These are phyloP conservation scores for Colletotrichum musicola DNA, from an alignment of 2,329 filamentous ascomycete species.

Conservation along the genomic window DNA sequence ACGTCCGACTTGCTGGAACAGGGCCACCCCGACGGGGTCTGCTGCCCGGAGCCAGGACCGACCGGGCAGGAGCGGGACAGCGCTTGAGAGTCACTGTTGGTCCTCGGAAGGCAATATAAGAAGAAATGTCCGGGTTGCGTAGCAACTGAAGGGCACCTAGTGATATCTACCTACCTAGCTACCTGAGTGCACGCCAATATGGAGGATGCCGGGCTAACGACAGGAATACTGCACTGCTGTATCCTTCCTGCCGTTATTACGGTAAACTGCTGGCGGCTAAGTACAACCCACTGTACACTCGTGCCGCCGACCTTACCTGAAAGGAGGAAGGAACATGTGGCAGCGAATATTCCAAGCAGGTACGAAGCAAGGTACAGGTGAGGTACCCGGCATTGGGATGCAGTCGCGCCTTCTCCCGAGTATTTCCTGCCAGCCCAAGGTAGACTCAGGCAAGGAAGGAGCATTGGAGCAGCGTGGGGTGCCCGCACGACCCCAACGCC, in stretches of 20 bases:
- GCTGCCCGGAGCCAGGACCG: slow-evolving; percentile 28
- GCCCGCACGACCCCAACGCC: slow-evolving; percentile 27
- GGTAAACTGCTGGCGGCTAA: slow-evolving; percentile 22
- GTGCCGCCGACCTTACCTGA: too few relatives aligned
- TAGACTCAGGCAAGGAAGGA: not conserved
- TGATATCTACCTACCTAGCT: too few relatives aligned
- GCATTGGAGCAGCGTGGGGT: slow-evolving; percentile 9
- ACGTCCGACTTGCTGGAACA: slow-evolving; percentile 21
- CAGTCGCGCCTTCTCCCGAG: not conserved
- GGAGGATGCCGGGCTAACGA: not conserved
- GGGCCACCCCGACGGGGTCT: slow-evolving; percentile 15
- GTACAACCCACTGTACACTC: not conserved
- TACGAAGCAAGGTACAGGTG: slow-evolving; percentile 4
- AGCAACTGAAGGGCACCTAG: too few relatives aligned
- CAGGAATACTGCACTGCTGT: not conserved
- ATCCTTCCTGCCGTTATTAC: not conserved
- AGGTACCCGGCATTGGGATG: not conserved
- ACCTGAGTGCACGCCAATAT: slow-evolving; percentile 10
- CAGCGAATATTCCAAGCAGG: not conserved
- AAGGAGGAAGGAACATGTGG: too few relatives aligned
- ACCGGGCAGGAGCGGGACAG: slow-evolving; percentile 19
- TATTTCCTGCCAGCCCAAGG: not conserved
- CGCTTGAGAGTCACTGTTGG: not conserved
- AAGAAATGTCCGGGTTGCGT: not conserved
- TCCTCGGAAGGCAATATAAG: too few relatives aligned